Percentiles rank a stretch among this genome's conserved stretches.
These are phyloP conservation scores for Colletotrichum scovillei DNA, from an alignment of 2,329 filamentous ascomycete genomes.

Conservation along the genomic window DNA sequence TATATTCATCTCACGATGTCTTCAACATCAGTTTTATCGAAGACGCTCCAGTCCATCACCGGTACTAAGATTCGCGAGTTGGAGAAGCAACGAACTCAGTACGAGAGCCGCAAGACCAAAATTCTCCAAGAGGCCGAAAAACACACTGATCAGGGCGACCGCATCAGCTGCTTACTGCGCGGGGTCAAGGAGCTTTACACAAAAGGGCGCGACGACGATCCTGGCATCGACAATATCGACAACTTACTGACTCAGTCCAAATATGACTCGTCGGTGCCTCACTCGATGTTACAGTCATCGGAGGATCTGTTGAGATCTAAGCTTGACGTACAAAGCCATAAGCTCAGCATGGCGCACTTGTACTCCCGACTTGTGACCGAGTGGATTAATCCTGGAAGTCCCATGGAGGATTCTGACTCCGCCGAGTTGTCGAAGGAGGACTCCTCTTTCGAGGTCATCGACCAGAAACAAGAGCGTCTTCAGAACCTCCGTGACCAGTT, in stretches of 20 bases:
- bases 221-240: constrained; percentile 51
- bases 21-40: constrained; percentile 42
- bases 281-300: constrained; percentile 46
- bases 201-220: constrained; percentile 42
- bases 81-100: constrained; percentile 51
- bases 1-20: not conserved
- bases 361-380: constrained; percentile 60
- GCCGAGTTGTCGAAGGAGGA: constrained; percentile 10
- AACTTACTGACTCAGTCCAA: constrained; percentile 53
- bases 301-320: constrained; percentile 50
- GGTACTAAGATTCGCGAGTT: constrained; percentile 56
- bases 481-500: constrained; percentile 44
- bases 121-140: constrained; percentile 42
- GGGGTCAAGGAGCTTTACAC: constrained; percentile 19
- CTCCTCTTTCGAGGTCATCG: not conserved
- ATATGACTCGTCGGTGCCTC: constrained; percentile 54
- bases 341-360: constrained; percentile 56
- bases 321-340: constrained; percentile 53
- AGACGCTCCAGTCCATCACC: constrained; percentile 56
- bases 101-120: constrained; percentile 48
- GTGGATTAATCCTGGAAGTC: constrained; percentile 51
- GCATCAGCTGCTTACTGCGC: constrained; percentile 43
- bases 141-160: constrained; percentile 42
- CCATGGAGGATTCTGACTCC: constrained; percentile 26
- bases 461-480: constrained; percentile 5